phyloP scores from a whole-genome alignment of 2,329 filamentous ascomycete species.

The Colletotrichum sp. region DNA sequence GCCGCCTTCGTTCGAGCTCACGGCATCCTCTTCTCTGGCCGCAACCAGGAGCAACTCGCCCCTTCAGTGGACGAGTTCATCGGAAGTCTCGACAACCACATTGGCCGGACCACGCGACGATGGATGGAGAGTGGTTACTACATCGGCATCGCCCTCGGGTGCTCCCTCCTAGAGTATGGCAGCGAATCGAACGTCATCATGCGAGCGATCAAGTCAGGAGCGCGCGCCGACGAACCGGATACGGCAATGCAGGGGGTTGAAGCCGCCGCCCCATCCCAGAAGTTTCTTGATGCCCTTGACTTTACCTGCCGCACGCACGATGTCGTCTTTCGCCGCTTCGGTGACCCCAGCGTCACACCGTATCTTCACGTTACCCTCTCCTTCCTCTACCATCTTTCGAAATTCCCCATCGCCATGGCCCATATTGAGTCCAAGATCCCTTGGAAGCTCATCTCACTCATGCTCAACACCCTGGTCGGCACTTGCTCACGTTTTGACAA shows the following conservation, averaged over 20 bases:
- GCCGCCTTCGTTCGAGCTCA: not conserved
- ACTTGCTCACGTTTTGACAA: not conserved
- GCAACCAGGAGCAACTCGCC: not conserved
- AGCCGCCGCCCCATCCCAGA: rapidly evolving
- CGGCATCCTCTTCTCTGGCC: not conserved
- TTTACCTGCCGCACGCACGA: not conserved
- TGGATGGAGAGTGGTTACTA: constrained; percentile 61
- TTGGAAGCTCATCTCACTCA: constrained; percentile 54
- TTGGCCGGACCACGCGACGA: constrained; percentile 53
- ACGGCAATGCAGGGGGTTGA: not conserved
- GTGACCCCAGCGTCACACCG: constrained; percentile 31
- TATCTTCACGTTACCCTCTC: constrained; percentile 68
- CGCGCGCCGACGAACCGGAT: not conserved
- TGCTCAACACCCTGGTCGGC: constrained; percentile 42
- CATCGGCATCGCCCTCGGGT: constrained; percentile 62
- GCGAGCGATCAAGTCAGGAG: not conserved
- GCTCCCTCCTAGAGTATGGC: constrained; percentile 59
- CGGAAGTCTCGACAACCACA: constrained; percentile 58
- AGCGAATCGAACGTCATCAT: not conserved
- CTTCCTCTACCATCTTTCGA: constrained; percentile 57
- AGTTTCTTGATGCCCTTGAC: constrained; percentile 68
- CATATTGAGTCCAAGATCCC: constrained; percentile 51
- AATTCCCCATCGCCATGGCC: constrained; percentile 45
- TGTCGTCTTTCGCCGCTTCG: not conserved
- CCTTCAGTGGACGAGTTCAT: constrained; percentile 44